A percentile compares a stretch with the other conserved stretches of the same genome.
phyloP scores from a whole-genome alignment of 2,329 filamentous ascomycete genomes.

The Pseudogymnoascus sp. region DNA sequence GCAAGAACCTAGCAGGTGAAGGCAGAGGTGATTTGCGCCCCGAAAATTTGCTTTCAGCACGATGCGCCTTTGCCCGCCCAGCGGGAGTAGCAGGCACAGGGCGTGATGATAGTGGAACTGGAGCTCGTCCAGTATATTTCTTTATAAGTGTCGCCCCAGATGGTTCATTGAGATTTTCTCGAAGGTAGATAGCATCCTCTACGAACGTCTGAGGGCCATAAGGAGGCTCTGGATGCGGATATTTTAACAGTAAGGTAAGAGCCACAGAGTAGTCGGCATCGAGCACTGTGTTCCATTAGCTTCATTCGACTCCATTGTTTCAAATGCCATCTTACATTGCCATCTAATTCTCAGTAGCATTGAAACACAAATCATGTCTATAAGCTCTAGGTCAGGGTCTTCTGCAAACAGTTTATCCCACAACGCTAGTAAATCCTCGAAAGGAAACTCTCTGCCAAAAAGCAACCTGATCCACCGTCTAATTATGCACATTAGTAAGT shows the following conservation, averaged over 20 bases:
- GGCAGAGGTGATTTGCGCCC: conserved; percentile 23
- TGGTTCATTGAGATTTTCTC: conserved; percentile 51
- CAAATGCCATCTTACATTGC: conserved; percentile 55
- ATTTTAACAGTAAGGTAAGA: conserved; percentile 73
- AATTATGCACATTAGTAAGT: conserved; percentile 6
- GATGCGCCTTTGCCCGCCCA: conserved; percentile 18
- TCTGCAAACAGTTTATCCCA: conserved; percentile 92
- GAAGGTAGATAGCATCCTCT: conserved; percentile 71
- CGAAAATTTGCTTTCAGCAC: conserved; percentile 17
- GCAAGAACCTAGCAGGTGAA: conserved; percentile 32
- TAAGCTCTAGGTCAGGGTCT: conserved; percentile 68
- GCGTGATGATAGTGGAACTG: conserved; percentile 25
- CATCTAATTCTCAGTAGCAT: conserved; percentile 91
- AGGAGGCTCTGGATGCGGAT: conserved; percentile 57
- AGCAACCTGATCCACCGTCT: conserved; percentile 83
- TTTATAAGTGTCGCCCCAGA: conserved; percentile 59
- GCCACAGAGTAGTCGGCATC: conserved; percentile 82
- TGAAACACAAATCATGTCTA: conserved; percentile 85
- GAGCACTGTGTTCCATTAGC: conserved; percentile 50
- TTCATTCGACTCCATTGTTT: background rate
- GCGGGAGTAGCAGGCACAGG: conserved; percentile 23
- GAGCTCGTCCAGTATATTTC: conserved; percentile 58
- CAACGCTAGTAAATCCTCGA: conserved; percentile 71
- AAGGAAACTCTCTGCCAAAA: conserved; percentile 88
- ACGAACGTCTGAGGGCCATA: conserved; percentile 71